Base-by-base conservation (phyloP, 2,329 filamentous ascomycete species). In the Incumbomyces delicatus region DNA sequence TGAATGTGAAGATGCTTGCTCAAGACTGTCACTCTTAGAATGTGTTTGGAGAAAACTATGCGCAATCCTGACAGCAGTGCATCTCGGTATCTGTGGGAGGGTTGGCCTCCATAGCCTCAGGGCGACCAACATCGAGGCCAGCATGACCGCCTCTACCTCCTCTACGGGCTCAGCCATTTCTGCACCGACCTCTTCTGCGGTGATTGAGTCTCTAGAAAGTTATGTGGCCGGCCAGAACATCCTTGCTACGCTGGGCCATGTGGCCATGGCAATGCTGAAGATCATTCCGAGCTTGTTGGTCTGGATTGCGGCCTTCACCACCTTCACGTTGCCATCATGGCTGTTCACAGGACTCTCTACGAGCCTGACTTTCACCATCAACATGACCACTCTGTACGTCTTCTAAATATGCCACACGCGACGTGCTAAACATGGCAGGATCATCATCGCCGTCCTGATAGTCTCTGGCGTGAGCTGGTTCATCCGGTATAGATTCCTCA, bases 341-440 rank as follows among this genome's bases (percentile, higher is more conserved):
- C 77, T 96, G 14, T 98, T 94, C 63, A 85, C 81, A 5, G 73
- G 95, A 52, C 87, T 95, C 61, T 95, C 88, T 5, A 90, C 87
- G 53, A 95, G 86, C 65, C 72, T 94, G 71, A 98, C 92, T 0
- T 87, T 98, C 61, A 98, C 92, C 10, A 94, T 98, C 89, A 96
- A 96, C 63, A 90, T 92, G 57, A 96, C 90, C 16, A 98, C 92
- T 14, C 67, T 98, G 81, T 94, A 79, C 62, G 81, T 59, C 18
- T 33, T 13, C 6, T 12, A 6, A 8, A n/a, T 11, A 16, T 2
- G n/a, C 12, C 22, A 14, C 22, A 16, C 17, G 31, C 3, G 11
- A 8, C 5, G 13, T 16, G 22, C 31, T 36, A n/a, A 44, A 2
- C 3, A 12, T 14, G 13, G 13, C 51, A 85, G 82, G 40, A 80